Conservation (phyloP, 108 stramenopile species). For the Chaetoceros muelleri region DNA sequence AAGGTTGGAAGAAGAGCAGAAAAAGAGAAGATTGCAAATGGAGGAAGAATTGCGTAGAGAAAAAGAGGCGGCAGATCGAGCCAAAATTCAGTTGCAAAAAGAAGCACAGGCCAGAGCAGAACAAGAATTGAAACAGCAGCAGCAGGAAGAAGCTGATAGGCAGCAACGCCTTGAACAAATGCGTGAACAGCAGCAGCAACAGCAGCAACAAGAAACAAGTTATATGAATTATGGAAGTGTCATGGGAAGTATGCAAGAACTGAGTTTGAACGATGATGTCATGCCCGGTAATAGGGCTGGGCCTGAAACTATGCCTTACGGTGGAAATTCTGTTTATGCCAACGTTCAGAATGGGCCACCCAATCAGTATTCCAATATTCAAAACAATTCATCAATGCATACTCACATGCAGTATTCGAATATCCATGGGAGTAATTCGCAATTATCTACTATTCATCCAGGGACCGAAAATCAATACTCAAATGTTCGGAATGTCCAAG, state of each 20-base stretch:
- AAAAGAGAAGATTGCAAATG: not conserved
- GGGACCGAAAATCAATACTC: not conserved
- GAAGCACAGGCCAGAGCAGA: slow-evolving; percentile 4
- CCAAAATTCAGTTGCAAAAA: slow-evolving; percentile 8
- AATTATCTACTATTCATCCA: not conserved
- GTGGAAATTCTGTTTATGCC: not conserved
- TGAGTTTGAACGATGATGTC: not conserved
- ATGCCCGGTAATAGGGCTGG: not conserved
- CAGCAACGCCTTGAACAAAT: slow-evolving; percentile 11
- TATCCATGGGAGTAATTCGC: not conserved
- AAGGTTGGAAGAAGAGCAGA: slow-evolving; percentile 3
- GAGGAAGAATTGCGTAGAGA: slow-evolving; percentile 13
- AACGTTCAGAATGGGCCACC: slow-evolving; percentile 3
- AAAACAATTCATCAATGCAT: not conserved
- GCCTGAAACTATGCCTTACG: not conserved
- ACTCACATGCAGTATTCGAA: not conserved
- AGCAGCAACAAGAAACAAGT: slow-evolving; percentile 10
- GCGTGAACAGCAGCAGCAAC: slow-evolving; percentile 10
- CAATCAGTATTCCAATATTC: not conserved
- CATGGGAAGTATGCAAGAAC: slow-evolving; percentile 2
- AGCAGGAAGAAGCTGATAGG: slow-evolving; percentile 10
- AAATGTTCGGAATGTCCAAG: not conserved
- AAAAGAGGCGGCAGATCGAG: slow-evolving; percentile 10
- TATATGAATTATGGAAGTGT: not conserved
- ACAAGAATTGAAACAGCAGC: slow-evolving; percentile 22